Evolutionary conservation across 768 basidiomycete species (phyloP), one percentile per base, ranked within the genome.

Genomic region (Cubamyces lactineus): DNA sequence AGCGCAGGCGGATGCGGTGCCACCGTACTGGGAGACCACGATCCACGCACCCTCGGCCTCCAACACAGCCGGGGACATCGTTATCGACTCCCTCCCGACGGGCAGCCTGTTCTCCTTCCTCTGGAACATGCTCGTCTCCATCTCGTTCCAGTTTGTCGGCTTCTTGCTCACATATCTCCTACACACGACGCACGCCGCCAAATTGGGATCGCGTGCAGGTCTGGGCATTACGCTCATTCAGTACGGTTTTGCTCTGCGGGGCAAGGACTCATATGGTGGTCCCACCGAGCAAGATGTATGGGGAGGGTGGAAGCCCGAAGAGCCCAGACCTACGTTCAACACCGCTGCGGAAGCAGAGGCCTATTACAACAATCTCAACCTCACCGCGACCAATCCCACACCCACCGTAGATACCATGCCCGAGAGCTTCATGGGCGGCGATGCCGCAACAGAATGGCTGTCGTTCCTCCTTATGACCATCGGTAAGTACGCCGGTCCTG

Each of bases 141-240:
- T 96, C 57, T 94, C 94, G 23, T 99, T 99, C 90, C 96, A 98
- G 77, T 96, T 98, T 69, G 87, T 98, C 69, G 96, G 90, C 39
- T 94, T 92, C 80, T 81, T 88, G 52, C 82, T 98, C 73, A 98
- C 96, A 9, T 98, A 95, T 76, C 89, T 98, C 59, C 83, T 98
- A 30, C 92, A 94, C 74, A 91, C 89, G 2, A 94, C 94, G 1
- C 96, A 98, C 72, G 91, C 96, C 5, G 94, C 93, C 34, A 90
- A 94, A 67, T 86, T 92, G 67, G 95, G 97, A 51, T 94, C 94
- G 41, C 88, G 94, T 57, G 96, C 95, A 1, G 96, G 96, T 28
- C 83, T 98, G 47, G 96, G 96, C n/a, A 82, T 98, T 61, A 98
- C 96, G 13, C 82, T 98, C 57, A 96, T 98, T 60, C 96, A 98